Evolutionary conservation across 192 early-diverging fungal genomes (phyloP).

Genomic region (Mortierella alpina): DNA sequence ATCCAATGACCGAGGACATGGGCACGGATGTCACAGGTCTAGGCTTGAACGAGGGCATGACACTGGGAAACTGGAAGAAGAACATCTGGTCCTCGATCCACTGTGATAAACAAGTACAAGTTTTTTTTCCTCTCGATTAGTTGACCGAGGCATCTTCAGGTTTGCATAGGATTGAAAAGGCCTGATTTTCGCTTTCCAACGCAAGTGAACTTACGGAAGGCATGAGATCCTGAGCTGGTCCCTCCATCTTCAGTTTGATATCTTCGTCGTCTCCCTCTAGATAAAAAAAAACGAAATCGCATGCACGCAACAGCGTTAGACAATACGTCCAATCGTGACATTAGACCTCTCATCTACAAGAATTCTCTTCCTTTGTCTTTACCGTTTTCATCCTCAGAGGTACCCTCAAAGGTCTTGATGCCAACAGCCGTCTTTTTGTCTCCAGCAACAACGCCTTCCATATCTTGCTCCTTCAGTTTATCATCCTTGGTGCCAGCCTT

Average conservation of each 20-base stretch:
- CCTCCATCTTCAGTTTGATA: conserved; percentile 35
- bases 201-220: conserved; percentile 15
- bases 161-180: not conserved
- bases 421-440: not conserved
- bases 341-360: not conserved
- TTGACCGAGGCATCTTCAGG: not conserved
- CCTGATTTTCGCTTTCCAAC: not conserved
- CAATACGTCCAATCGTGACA: not conserved
- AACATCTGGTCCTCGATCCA: conserved; percentile 58
- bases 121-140: not conserved
- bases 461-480: conserved; percentile 19
- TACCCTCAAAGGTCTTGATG: conserved; percentile 19
- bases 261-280: conserved; percentile 16
- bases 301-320: too few species aligned
- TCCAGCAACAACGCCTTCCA: conserved; percentile 4
- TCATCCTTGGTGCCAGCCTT: conserved; percentile 21
- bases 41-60: conserved; percentile 67
- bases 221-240: conserved; percentile 42
- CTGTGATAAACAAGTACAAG: not conserved
- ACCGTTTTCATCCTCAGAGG: conserved; percentile 15
- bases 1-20: conserved; percentile 16
- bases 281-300: not conserved
- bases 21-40: conserved; percentile 25
- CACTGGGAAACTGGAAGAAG: conserved; percentile 72
- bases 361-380: not conserved